A percentile compares a stretch with the other conserved stretches of the same genome.
Conservation (phyloP, 495 filamentous ascomycete species). For the Apiosordaria backusii region DNA sequence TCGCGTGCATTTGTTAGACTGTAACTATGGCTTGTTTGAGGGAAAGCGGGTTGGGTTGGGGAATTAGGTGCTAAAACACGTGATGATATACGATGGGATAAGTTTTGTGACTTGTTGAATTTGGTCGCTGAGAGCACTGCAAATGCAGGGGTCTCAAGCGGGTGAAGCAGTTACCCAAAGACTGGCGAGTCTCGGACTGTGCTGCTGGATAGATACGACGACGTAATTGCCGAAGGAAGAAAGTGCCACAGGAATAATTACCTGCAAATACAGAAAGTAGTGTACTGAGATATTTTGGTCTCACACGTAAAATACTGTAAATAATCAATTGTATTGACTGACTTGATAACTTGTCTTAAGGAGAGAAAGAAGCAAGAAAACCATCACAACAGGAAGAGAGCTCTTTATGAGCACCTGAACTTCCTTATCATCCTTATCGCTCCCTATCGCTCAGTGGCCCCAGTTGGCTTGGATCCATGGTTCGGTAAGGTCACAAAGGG, state of each 20-base stretch:
- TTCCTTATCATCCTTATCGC: neutral
- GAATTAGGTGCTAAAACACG: too few relatives aligned
- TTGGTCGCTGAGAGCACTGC: neutral
- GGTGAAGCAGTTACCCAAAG: neutral
- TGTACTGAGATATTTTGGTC: neutral
- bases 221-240: neutral
- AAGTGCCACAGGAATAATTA: neutral
- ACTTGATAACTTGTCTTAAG: neutral
- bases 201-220: neutral
- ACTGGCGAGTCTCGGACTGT: neutral
- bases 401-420: neutral
- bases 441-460: too few relatives aligned
- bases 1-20: too few relatives aligned
- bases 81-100: too few relatives aligned
- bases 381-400: neutral
- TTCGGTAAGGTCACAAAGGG: neutral
- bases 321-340: neutral
- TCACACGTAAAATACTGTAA: neutral
- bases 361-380: neutral
- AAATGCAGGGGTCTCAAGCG: neutral
- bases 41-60: too few relatives aligned
- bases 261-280: neutral
- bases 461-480: neutral
- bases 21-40: too few relatives aligned
- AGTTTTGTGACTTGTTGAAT: conserved; percentile 2